Percentiles rank a stretch among this genome's conserved stretches.
phyloP scores from a whole-genome alignment of 1,284 basidiomycete genomes.

The Coniophora puteana region DNA sequence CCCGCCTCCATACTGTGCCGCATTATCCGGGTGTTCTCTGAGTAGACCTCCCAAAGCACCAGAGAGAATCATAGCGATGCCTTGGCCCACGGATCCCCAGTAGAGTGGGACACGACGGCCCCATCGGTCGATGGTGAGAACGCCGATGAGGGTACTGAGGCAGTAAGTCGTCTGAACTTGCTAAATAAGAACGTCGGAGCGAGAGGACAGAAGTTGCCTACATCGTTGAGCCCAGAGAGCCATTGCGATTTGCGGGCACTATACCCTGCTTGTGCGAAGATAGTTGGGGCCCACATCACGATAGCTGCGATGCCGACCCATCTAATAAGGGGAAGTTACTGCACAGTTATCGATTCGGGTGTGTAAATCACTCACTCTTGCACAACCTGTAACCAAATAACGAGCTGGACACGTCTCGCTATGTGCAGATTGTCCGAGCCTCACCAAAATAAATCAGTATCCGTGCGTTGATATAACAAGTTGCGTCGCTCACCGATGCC shows the following conservation, averaged over 20 bases:
- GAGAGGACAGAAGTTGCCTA: constrained; percentile 15
- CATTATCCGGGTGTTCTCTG: constrained; percentile 39
- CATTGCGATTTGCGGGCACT: constrained; percentile 41
- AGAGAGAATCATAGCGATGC: constrained; percentile 32
- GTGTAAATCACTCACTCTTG: constrained; percentile 35
- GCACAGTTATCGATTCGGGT: background rate
- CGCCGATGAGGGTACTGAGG: constrained; percentile 41
- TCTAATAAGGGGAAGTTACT: constrained; percentile 15
- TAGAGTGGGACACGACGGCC: constrained; percentile 45
- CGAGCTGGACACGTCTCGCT: constrained; percentile 43
- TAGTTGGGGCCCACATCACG: constrained; percentile 47
- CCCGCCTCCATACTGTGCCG: constrained; percentile 40
- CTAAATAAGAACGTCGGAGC: background rate
- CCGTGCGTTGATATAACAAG: background rate
- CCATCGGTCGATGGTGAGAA: constrained; percentile 44
- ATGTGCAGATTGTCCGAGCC: constrained; percentile 41
- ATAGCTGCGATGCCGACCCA: constrained; percentile 52
- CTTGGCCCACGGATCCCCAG: constrained; percentile 34
- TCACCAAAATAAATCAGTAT: constrained; percentile 5
- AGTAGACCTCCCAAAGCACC: constrained; percentile 42
- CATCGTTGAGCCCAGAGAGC: constrained; percentile 45
- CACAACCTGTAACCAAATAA: constrained; percentile 47
- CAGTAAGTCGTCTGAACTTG: constrained; percentile 41
- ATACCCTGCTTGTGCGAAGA: constrained; percentile 45
- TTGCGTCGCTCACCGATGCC: constrained; percentile 27